Evolutionary conservation across 139 green algal species (phyloP).

Genomic region (Chlamydomonas applanata): DNA sequence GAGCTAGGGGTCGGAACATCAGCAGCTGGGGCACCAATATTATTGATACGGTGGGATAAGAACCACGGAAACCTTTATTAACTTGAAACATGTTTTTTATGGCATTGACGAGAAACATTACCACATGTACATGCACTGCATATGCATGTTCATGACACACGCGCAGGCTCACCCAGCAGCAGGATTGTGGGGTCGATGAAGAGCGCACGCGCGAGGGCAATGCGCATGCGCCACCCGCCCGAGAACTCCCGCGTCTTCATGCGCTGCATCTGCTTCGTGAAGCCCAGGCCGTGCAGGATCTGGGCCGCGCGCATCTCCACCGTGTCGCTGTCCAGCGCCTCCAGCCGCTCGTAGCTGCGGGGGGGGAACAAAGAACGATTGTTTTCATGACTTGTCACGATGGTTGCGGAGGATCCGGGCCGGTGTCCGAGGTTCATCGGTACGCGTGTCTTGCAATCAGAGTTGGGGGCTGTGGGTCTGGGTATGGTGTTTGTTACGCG

Average conservation of each 20-base stretch:
- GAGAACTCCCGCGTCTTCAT: slow-evolving; percentile 84
- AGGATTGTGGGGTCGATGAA: slow-evolving; percentile 90
- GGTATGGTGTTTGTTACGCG: too few species aligned
- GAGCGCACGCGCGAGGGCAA: slow-evolving; percentile 89
- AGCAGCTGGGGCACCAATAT: too few species aligned
- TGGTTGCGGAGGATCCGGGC: too few species aligned
- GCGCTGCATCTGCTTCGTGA: slow-evolving; percentile 78
- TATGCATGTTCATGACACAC: background rate
- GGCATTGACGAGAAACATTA: background rate
- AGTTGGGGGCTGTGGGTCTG: too few species aligned
- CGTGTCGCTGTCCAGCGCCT: slow-evolving; percentile 76
- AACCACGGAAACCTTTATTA: background rate
- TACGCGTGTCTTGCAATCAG: too few species aligned
- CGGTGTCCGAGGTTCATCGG: too few species aligned
- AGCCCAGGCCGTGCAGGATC: slow-evolving; percentile 94
- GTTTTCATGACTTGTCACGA: too few species aligned
- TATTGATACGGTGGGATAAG: too few species aligned
- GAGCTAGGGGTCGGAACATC: too few species aligned
- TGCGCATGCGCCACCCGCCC: slow-evolving; percentile 96
- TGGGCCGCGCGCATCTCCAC: slow-evolving; percentile 76
- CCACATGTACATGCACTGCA: background rate
- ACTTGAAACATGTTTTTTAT: too few species aligned
- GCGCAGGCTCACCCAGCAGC: slow-evolving; percentile 58
- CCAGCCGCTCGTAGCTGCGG: slow-evolving; percentile 48
- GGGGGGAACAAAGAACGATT: too few species aligned